Base-by-base conservation (phyloP, 495 filamentous ascomycete species). In the Penicillium argentinense region DNA sequence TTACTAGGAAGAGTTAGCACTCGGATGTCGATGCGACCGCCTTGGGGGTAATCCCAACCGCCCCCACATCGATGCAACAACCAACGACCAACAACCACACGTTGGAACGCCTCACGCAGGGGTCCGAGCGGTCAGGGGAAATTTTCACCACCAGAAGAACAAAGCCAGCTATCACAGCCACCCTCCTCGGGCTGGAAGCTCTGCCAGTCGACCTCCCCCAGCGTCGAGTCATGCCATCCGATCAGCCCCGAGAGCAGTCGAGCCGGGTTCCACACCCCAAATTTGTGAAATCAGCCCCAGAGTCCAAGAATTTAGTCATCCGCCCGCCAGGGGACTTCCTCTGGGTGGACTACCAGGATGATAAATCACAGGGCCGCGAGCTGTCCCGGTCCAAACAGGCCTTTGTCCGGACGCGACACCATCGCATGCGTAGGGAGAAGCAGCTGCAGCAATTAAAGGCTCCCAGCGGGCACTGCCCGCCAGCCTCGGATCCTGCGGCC, bases 281-380 rank as follows among this genome's bases (percentile, higher is more conserved):
- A 32, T 29, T 29, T 17, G 42, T 11, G 33, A 36, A 36, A n/a
- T 14, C 18, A 19, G 33, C 33, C 33, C 33, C 33, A 18, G 33
- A 36, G 33, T 9, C 42, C 13, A 34, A 45, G 30, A 45, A 45
- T 45, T 37, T 45, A 34, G 29, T 26, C 29, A 36, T 45, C 30
- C 42, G 42, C 16, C 36, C 36, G 22, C 21, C 33, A 36, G 33
- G 22, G 24, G 45, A 47, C 17, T 47, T 47, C 26, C 45, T 47
- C 19, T 47, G 45, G 45, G 45, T 47, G 25, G 28, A 41, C 25
- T 45, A 45, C 25, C 36, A 41, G 37, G 45, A 47, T 30, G 36
- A 47, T 24, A 28, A 39, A 27, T 34, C 45, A 6, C 36, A 47
- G 22, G 45, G 25, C 8, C 45, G 45, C 12, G 37, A 39, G 12